These are phyloP conservation scores for Borovskyia barvae DNA, from an alignment of 208 protist genomes.

Conservation along the genomic window DNA sequence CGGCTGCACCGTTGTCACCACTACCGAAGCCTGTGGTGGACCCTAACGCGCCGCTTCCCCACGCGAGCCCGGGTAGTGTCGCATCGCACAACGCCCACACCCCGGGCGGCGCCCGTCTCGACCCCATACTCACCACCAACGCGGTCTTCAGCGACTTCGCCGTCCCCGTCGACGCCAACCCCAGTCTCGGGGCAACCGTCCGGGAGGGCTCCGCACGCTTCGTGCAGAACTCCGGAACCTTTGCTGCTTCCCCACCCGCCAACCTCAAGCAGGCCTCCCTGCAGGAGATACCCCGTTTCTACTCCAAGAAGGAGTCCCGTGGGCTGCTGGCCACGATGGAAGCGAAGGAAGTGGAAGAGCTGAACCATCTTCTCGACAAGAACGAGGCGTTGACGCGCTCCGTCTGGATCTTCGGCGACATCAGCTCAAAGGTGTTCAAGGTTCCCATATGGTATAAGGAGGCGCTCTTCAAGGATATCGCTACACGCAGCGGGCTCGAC, in stretches of 20 bases:
- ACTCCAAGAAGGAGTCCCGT: slow-evolving; percentile 55
- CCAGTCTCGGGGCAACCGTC: slow-evolving; percentile 18
- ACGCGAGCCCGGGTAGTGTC: slow-evolving; percentile 19
- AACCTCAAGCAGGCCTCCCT: slow-evolving; percentile 61
- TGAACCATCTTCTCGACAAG: slow-evolving; percentile 52
- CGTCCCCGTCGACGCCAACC: slow-evolving; percentile 20
- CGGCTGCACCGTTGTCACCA: slow-evolving; percentile 22
- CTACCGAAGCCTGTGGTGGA: slow-evolving; percentile 60
- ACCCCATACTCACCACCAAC: slow-evolving; percentile 32
- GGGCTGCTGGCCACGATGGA: slow-evolving; percentile 30
- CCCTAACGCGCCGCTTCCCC: slow-evolving; percentile 65
- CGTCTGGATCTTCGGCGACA: slow-evolving; percentile 52
- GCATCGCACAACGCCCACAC: slow-evolving; percentile 35
- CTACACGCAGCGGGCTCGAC: slow-evolving; percentile 29
- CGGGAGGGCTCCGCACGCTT: slow-evolving; percentile 36
- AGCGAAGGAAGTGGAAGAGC: slow-evolving; percentile 38
- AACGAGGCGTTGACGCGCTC: slow-evolving; percentile 33
- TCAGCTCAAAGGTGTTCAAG: slow-evolving; percentile 72
- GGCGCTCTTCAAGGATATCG: slow-evolving; percentile 66
- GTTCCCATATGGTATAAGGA: slow-evolving; percentile 83
- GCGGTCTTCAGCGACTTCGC: slow-evolving; percentile 44
- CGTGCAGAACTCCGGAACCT: slow-evolving; percentile 52
- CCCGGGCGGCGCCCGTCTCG: slow-evolving; percentile 19
- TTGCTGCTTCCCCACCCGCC: slow-evolving; percentile 44
- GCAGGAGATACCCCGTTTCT: slow-evolving; percentile 75